Conservation (phyloP, 768 basidiomycete genomes). For the Termitomyces sp. region DNA sequence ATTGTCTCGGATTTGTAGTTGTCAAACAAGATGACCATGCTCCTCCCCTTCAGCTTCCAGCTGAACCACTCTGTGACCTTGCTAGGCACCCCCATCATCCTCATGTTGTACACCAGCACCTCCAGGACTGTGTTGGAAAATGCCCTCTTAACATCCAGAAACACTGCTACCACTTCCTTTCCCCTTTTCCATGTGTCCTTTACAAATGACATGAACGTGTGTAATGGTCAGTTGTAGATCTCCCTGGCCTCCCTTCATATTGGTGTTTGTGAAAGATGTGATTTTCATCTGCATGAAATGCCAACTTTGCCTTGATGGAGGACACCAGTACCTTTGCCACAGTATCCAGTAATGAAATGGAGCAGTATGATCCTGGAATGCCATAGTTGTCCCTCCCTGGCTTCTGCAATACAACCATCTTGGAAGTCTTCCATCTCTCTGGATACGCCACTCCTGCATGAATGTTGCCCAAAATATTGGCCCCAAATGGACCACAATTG, state of each 20-base stretch:
- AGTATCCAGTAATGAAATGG: conserved; percentile 24
- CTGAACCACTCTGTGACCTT: conserved; percentile 15
- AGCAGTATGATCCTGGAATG: conserved; percentile 24
- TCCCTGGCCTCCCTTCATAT: conserved; percentile 24
- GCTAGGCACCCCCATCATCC: conserved; percentile 17
- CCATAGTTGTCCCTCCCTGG: conserved; percentile 32
- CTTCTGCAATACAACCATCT: conserved; percentile 30
- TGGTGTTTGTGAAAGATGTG: conserved; percentile 21
- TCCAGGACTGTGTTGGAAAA: conserved; percentile 28
- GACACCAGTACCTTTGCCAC: no score
- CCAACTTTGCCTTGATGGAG: conserved; percentile 17
- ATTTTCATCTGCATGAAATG: conserved; percentile 7
- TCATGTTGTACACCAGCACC: conserved; percentile 24
- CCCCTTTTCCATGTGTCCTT: conserved; percentile 31
- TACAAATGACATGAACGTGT: conserved; percentile 26
- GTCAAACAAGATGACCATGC: not conserved
- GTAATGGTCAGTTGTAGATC: conserved; percentile 28
- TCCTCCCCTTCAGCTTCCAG: not conserved
- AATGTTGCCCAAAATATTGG: conserved; percentile 26
- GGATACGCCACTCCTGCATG: conserved; percentile 22
- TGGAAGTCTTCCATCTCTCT: conserved; percentile 16
- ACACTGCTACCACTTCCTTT: conserved; percentile 26
- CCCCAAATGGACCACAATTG: conserved; percentile 21
- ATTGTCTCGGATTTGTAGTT: not conserved
- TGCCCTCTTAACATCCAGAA: not conserved